phyloP scores from a whole-genome alignment of 192 early-diverging fungal genomes.

The Gryganskiella cystojenkinii region DNA sequence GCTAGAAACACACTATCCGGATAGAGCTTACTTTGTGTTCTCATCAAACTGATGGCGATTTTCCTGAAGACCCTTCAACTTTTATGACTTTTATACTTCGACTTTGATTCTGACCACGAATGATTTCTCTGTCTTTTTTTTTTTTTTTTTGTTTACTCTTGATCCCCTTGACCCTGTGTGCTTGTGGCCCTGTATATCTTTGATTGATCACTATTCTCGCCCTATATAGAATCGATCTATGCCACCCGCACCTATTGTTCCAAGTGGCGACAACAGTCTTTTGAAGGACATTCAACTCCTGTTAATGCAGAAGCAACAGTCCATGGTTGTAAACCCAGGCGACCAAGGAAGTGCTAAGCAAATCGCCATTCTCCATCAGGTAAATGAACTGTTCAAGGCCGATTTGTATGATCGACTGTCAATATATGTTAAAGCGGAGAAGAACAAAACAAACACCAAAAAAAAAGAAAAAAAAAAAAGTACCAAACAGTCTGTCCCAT shows the following conservation, averaged over 20 bases:
- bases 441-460: slow-evolving; percentile 19
- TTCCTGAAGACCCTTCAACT: slow-evolving; percentile 14
- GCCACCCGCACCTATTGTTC: background rate
- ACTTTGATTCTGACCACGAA: too few relatives aligned
- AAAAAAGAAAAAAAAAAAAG: slow-evolving; percentile 13
- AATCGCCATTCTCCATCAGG: slow-evolving; percentile 43
- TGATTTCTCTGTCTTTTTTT: too few relatives aligned
- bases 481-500: background rate
- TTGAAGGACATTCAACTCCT: slow-evolving; percentile 43
- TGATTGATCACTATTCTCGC: slow-evolving; percentile 2
- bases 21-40: too few relatives aligned
- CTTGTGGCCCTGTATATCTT: too few relatives aligned
- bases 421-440: background rate
- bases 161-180: background rate
- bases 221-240: slow-evolving; percentile 7
- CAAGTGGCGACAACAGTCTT: slow-evolving; percentile 22
- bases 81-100: slow-evolving; percentile 7
- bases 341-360: slow-evolving; percentile 39
- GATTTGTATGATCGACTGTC: slow-evolving; percentile 1
- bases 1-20: too few relatives aligned
- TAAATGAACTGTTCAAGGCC: slow-evolving; percentile 1
- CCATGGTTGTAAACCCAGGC: slow-evolving; percentile 33
- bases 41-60: too few relatives aligned
- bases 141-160: background rate
- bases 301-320: slow-evolving; percentile 38